Conservation (phyloP, 2,329 filamentous ascomycete genomes). For the Ascochyta clinopodiicola region DNA sequence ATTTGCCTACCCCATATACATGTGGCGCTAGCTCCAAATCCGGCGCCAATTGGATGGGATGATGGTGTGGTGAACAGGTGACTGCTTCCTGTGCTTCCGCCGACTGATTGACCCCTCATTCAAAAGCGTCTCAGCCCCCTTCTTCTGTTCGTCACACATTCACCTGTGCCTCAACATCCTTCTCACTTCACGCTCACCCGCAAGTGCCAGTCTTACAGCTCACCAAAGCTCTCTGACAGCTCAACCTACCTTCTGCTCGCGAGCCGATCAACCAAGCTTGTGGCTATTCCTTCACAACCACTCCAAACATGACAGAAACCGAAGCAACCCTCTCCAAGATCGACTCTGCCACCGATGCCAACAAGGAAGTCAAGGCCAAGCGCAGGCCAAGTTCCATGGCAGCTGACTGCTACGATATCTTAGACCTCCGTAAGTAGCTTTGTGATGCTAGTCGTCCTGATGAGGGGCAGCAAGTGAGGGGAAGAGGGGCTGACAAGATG, state of each 20-base stretch:
- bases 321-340: constrained; percentile 75
- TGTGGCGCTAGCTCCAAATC: constrained; percentile 25
- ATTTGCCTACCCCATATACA: constrained; percentile 24
- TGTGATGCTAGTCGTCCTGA: constrained; percentile 16
- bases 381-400: constrained; percentile 76
- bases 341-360: constrained; percentile 87
- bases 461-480: constrained; percentile 31
- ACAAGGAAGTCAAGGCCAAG: constrained; percentile 64
- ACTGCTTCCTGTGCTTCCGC: constrained; percentile 35
- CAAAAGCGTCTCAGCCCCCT: constrained; percentile 37
- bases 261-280: constrained; percentile 13
- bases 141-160: constrained; percentile 33
- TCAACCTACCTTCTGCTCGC: constrained; percentile 13
- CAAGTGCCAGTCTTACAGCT: constrained; percentile 19
- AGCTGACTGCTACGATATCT: constrained; percentile 80
- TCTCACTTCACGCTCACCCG: constrained; percentile 15
- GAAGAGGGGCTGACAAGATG: constrained; percentile 42
- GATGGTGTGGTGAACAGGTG: constrained; percentile 48
- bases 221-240: constrained; percentile 23
- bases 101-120: constrained; percentile 42
- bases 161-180: constrained; percentile 28
- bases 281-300: constrained; percentile 15
- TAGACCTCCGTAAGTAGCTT: constrained; percentile 75
- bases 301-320: constrained; percentile 59
- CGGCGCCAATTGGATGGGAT: constrained; percentile 32